Percentiles rank a stretch among this genome's conserved stretches.
Evolutionary conservation across 345 rosid species (phyloP).

Genomic region (Stellera chamaejasme): DNA sequence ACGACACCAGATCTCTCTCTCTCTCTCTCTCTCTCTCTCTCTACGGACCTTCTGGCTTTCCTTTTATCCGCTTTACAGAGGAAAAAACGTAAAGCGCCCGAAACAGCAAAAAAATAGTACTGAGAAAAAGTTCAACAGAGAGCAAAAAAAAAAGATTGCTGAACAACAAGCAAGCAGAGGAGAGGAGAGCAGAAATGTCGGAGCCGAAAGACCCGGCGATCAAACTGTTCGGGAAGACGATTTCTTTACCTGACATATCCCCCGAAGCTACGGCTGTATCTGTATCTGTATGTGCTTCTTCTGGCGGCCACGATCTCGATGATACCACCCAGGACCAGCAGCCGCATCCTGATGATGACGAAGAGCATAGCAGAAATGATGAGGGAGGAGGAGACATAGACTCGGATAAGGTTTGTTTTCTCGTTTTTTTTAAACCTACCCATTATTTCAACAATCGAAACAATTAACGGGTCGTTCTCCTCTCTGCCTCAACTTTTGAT

Average conservation of each 20-base stretch:
- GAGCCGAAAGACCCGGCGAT: conserved; percentile 75
- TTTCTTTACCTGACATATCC: conserved; percentile 55
- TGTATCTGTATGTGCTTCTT: conserved; percentile 2
- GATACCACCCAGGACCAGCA: conserved; percentile 25
- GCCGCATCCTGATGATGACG: conserved; percentile 20
- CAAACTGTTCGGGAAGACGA: conserved; percentile 86
- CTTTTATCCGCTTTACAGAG: conserved; percentile 13
- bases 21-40: conserved; percentile 14
- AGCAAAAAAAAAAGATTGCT: neutral
- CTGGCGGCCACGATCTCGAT: conserved; percentile 19
- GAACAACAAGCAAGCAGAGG: neutral
- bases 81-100: too few relatives aligned
- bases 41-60: conserved; percentile 20
- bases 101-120: conserved; percentile 4
- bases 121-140: neutral
- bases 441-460: conserved; percentile 14
- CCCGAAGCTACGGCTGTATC: neutral
- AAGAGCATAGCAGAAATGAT: conserved; percentile 10
- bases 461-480: conserved; percentile 20
- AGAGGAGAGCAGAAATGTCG: conserved; percentile 38
- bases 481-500: conserved; percentile 1
- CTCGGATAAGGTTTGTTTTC: conserved; percentile 22
- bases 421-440: conserved; percentile 14
- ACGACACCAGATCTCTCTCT: conserved; percentile 18
- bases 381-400: conserved; percentile 24